Base-by-base conservation (phyloP, 176 grass and related monocot genomes). In the Musa beccarii region DNA sequence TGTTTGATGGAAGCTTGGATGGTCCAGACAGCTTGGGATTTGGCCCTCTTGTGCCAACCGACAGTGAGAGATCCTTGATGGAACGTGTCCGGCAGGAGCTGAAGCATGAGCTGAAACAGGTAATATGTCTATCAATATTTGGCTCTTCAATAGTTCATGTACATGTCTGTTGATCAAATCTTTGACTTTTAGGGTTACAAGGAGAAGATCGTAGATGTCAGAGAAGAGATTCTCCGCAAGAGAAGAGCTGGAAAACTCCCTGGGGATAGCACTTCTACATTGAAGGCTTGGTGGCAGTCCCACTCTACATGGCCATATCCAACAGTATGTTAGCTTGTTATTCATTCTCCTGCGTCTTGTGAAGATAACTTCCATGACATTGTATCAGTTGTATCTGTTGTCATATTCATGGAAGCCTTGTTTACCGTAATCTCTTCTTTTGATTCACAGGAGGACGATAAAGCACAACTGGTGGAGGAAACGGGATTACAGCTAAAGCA, bases 231-330 rank as follows among this genome's bases (percentile, higher is more conserved):
- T 81, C 82, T 96, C 10, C 86, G 93, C 26, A 96, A 96, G 81
- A 78, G 93, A 64, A 92, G 93, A 74, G 93, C 93, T 59, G 93
- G 93, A 49, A 96, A 96, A 72, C 85, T 96, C 65, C 93, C 93
- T 43, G 93, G 90, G 2, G 93, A 96, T 79, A 96, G 87, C 14
- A 87, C 93, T 20, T 86, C 87, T 20, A 85, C 84, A 19, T 83
- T 96, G 83, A 96, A 96, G 74, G 83, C 87, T 11, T 96, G 93
- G 93, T 96, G 93, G 93, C 93, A 96, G 81, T 86, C 87, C 50
- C 93, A 96, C 73, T 85, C 87, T 4, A 92, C 92, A 22, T 96
- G 93, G 93, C 93, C 93, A 20, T 96, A 96, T 71, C 93, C 93
- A 64, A 96, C 93, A 19, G 93, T 96, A 83, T 2, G 81, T 80